Percentiles rank a stretch among this genome's conserved stretches.
These are phyloP conservation scores for Cymbidium sinense DNA, from an alignment of 106 monocot species.

Conservation along the genomic window DNA sequence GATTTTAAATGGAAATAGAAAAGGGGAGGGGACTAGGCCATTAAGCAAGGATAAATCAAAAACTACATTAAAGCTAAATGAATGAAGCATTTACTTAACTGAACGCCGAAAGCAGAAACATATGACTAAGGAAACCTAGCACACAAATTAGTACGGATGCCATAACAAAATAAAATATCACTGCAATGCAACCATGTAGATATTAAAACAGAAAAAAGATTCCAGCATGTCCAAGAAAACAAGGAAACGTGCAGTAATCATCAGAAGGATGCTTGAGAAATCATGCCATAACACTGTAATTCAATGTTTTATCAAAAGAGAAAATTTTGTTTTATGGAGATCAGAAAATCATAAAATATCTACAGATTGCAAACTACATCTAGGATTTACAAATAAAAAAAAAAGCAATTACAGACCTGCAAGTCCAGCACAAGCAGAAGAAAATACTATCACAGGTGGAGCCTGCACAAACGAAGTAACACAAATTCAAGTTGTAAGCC, in stretches of 20 bases:
- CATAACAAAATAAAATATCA: not conserved
- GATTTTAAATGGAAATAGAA: no score
- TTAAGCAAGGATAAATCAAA: no score
- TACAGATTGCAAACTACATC: not conserved
- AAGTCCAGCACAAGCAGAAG: conserved; percentile 29
- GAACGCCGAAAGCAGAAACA: not conserved
- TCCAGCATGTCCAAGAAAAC: not conserved
- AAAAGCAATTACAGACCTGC: conserved; percentile 5
- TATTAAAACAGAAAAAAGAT: not conserved
- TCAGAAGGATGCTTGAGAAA: no score
- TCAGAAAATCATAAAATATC: not conserved
- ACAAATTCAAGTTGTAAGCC: not conserved
- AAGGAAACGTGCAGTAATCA: not conserved
- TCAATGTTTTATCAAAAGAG: not conserved
- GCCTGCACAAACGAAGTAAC: conserved; percentile 9
- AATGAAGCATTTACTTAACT: not conserved
- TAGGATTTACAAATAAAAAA: not conserved
- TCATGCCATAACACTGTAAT: no score
- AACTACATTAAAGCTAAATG: not conserved
- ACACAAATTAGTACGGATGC: not conserved
- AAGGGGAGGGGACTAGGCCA: no score
- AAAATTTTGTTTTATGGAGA: not conserved
- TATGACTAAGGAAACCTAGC: not conserved
- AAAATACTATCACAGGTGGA: conserved; percentile 24
- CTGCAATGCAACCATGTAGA: not conserved